Base-by-base conservation (phyloP, 305 asterid species). In the Fraxinus xanthoxyloides region DNA sequence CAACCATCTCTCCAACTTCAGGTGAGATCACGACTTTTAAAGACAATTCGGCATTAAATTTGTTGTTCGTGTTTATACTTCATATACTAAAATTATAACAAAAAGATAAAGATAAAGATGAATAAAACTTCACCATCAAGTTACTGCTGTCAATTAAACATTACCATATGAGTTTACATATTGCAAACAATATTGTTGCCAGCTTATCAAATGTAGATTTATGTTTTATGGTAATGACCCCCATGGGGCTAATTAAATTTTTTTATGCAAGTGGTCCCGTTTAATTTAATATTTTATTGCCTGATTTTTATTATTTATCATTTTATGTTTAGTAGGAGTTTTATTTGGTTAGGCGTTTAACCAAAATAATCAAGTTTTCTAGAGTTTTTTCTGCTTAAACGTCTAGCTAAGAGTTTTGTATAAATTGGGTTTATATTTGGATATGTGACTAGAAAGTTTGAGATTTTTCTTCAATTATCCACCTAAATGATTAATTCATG, bases 1-100 rank as follows among this genome's bases (percentile, higher is more conserved):
- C 85, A 81, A 32, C 90, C 77, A 38, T 72, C 79, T 81, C 82
- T 63, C 46, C 83, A 31, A 31, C 35, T 40, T 85, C 86, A 85
- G 90, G 95, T 91, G 83, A 77, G 1, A 72, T 46, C 26, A 54
- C 54, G 51, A 30, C 12, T 10, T 40, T 59, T 21, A 59, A 2
- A 7, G 69, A 21, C 30, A 21, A 59, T 21, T 59, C 15, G 28
- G 13, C 15, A 59, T 59, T 59, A 21, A 21, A 21, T 59, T 59
- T 59, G 21, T 51, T 51, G 65, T 54, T 19, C 65, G 65, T 54
- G 65, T 54, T n/a, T 54, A 54, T 54, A n/a, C 26, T 54, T 54
- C 65, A 19, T 56, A 7, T 56, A 19, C 67, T 19, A 7, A 56
- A 56, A 21, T 19, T 56, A 56, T 21, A 19, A 56, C 67, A 56